Base-by-base conservation (phyloP, 352 stramenopile genomes). In the Globisporangium spiculum region DNA sequence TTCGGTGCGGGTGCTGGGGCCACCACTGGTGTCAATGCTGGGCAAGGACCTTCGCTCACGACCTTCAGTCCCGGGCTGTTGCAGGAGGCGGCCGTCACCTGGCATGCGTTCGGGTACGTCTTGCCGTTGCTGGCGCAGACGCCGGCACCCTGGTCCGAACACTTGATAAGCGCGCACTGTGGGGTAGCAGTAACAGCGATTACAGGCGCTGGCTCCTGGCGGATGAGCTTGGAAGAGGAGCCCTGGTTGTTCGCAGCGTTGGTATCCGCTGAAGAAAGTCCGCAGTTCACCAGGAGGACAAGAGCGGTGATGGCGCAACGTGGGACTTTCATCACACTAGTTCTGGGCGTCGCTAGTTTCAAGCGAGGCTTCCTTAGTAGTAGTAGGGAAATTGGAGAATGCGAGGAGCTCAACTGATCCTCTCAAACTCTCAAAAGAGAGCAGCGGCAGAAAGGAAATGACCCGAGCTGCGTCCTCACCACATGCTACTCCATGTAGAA, bases 31-130 rank as follows among this genome's bases (percentile, higher is more conserved):
- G 22, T 27, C 7, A 20, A 6, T 9, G 20, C 9, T 58, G 60
- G 9, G 20, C 66, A 71, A 4, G 60, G 66, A 4, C 50, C 34
- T 38, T 67, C 66, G 50, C 41, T 67, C 41, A 61, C 54, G 8
- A 55, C 24, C 7, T 34, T 30, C 54, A 72, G 38, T 2, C 36
- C 32, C 1, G 67, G 63, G n/a, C 54, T 48, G 2, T 5, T 6
- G 32, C 66, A 71, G 10, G 54, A 38, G 8, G 66, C 66, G 9
- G 38, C 53, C 2, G 26, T 57, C 34, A 71, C 8, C 27, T 66
- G 66, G 50, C 66, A 71, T 24, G 50, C 34, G 54, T 71, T 71
- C 36, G 24, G 26, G 52, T 71, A 71, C 26, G 59, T 71, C 24
- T 58, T 60, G 50, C 66, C 66, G 22, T 71, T 60, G 41, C 59